Evolutionary conservation across 2,329 filamentous ascomycete species (phyloP).

Genomic region (Leptodontidium sp.): DNA sequence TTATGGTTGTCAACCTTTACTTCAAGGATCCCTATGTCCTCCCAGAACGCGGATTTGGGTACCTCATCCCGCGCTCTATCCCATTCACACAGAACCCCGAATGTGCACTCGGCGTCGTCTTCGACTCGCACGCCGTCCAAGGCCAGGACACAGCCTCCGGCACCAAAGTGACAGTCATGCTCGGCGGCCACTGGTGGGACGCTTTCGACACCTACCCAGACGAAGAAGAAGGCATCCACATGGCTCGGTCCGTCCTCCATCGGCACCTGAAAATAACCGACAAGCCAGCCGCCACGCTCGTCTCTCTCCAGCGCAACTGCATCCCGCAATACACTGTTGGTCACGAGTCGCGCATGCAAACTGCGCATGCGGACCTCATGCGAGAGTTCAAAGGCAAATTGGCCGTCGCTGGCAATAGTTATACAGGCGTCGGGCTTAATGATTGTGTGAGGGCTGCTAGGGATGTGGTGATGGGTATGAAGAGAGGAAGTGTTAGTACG

Average conservation of each 20-base stretch:
- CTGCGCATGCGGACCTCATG: slow-evolving; percentile 44
- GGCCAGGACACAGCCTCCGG: slow-evolving; percentile 65
- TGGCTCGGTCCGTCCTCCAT: slow-evolving; percentile 74
- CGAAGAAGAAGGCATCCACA: slow-evolving; percentile 69
- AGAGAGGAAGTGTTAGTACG: slow-evolving; percentile 46
- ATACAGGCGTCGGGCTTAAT: slow-evolving; percentile 55
- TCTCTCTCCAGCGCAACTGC: slow-evolving; percentile 71
- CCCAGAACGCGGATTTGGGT: slow-evolving; percentile 79
- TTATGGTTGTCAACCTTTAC: slow-evolving; percentile 93
- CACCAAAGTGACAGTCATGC: slow-evolving; percentile 92
- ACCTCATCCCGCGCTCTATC: slow-evolving; percentile 83
- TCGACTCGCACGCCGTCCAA: slow-evolving; percentile 67
- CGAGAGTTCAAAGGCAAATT: slow-evolving; percentile 46
- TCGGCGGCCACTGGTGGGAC: slow-evolving; percentile 94
- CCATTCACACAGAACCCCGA: slow-evolving; percentile 79
- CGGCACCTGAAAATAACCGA: slow-evolving; percentile 77
- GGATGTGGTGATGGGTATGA: slow-evolving; percentile 57
- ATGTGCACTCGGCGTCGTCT: slow-evolving; percentile 87
- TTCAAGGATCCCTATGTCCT: slow-evolving; percentile 72
- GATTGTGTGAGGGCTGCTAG: slow-evolving; percentile 65
- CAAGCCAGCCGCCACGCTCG: slow-evolving; percentile 66
- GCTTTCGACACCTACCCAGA: slow-evolving; percentile 66
- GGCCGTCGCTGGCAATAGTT: slow-evolving; percentile 58
- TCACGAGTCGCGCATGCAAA: slow-evolving; percentile 56
- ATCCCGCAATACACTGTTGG: slow-evolving; percentile 92